These are phyloP conservation scores for Dictyostelium intermedium DNA, from an alignment of 78 protist genomes.

Conservation along the genomic window DNA sequence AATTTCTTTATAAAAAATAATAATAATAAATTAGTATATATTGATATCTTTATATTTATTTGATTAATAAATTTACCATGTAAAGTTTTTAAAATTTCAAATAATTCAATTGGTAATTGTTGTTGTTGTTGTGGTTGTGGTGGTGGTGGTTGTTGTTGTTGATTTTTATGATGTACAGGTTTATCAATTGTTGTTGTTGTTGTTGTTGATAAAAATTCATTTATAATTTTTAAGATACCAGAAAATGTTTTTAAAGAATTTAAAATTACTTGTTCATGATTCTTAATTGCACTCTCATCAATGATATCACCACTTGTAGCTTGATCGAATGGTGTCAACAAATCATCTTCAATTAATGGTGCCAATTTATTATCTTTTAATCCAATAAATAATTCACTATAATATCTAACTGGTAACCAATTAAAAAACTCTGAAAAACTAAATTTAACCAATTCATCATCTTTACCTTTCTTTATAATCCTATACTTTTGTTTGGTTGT, in stretches of 20 bases:
- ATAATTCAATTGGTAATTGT: conserved; percentile 5
- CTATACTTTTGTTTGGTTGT: neutral
- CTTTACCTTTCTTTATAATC: neutral
- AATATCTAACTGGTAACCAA: neutral
- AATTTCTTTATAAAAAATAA: neutral
- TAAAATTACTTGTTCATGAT: neutral
- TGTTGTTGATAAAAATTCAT: conserved; percentile 13
- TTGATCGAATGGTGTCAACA: neutral
- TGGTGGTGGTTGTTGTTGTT: neutral
- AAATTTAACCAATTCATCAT: conserved; percentile 6
- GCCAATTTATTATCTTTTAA: neutral
- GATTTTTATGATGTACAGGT: neutral
- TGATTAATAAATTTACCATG: conserved; percentile 34
- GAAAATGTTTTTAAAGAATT: neutral
- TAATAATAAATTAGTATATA: neutral
- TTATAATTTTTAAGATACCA: conserved; percentile 3
- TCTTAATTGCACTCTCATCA: neutral
- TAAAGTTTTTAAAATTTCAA: neutral
- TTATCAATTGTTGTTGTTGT: neutral
- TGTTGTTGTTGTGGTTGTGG: neutral
- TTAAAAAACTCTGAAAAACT: neutral
- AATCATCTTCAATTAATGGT: conserved; percentile 11
- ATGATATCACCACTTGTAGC: neutral
- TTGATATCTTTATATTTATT: too few relatives aligned
- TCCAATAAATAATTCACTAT: neutral